phyloP scores from a whole-genome alignment of 2,329 filamentous ascomycete species.

The Xylaria sp. region DNA sequence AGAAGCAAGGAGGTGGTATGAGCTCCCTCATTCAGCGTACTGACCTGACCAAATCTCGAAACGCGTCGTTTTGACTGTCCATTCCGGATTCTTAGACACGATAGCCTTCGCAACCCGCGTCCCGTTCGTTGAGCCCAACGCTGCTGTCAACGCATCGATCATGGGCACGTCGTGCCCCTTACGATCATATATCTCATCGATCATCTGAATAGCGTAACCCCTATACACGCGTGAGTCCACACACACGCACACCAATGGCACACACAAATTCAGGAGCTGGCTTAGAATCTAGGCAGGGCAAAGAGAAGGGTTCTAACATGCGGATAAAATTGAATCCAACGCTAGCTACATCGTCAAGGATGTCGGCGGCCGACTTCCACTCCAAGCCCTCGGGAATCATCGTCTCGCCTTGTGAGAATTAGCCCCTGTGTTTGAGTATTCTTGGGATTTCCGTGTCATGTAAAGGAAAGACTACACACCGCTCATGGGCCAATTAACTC shows the following conservation, averaged over 20 bases:
- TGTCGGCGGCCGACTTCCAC: conserved; percentile 61
- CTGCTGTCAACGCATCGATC: conserved; percentile 52
- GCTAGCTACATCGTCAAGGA: conserved; percentile 60
- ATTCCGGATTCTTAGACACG: conserved; percentile 61
- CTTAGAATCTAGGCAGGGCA: neutral
- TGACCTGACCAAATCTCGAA: conserved; percentile 54
- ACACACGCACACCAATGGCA: neutral
- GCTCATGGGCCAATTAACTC: conserved; percentile 54
- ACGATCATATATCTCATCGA: conserved; percentile 59
- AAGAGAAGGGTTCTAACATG: conserved; percentile 52
- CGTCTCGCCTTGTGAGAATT: conserved; percentile 54
- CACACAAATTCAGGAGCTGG: neutral
- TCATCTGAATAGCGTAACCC: conserved; percentile 67
- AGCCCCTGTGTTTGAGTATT: neutral
- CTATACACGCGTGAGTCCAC: conserved; percentile 38
- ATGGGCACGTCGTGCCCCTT: conserved; percentile 55
- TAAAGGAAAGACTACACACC: conserved; percentile 38
- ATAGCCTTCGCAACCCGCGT: conserved; percentile 59
- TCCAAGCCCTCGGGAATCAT: conserved; percentile 69
- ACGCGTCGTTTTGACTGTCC: conserved; percentile 60
- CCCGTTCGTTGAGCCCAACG: conserved; percentile 60
- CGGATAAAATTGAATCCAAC: conserved; percentile 67
- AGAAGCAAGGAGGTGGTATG: neutral
- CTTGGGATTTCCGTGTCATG: neutral
- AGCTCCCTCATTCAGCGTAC: neutral